Evolutionary conservation across 2,329 filamentous ascomycete species (phyloP), one percentile per base, ranked within the genome.

Genomic region (Aureobasidium leucospermi): DNA sequence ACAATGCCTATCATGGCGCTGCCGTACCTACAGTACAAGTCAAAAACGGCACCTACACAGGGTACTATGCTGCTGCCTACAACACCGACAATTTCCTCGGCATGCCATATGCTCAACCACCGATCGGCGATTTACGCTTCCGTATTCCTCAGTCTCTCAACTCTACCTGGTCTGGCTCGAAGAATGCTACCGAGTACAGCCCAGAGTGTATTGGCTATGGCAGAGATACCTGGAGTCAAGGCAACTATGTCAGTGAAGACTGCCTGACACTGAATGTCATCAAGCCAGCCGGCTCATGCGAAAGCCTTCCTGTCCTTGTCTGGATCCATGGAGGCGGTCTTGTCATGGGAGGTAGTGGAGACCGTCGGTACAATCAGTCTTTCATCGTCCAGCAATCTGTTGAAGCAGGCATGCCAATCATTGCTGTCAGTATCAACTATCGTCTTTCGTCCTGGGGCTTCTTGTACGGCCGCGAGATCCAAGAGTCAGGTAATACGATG

Each of bases 91-190:
- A 77, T 60, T 83, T 82, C 66, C 69, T 81, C 3, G 79, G 79
- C 2, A 78, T 85, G 1, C 83, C 82, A 0, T 85, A 80, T 66
- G 83, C 82, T 3, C 78, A 81, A 62, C 76, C 81, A 32, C 81
- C 81, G 0, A 70, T 78, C 28, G 78, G 79, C 1, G 69, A 77
- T 58, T 73, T 84, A 48, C 78, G 84, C 4, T 84, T 85, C 63
- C 73, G 73, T 0, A 64, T 77, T 2, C 81, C 83, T 0, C 74
- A 79, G 61, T 68, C 77, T 0, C 66, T 84, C 29, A 78, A 83
- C 62, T 66, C 67, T 19, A 71, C 73, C 1, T 82, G 77, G 76
- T 62, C 70, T 3, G 76, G 67, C 6, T 62, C 65, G 4, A 72
- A 68, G 15, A 69, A 75, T 61, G 80, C 79, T 1, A 78, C 70